Percentiles rank a stretch among this genome's conserved stretches.
Conservation (phyloP, 352 stramenopile genomes). For the Globisporangium spinosum region DNA sequence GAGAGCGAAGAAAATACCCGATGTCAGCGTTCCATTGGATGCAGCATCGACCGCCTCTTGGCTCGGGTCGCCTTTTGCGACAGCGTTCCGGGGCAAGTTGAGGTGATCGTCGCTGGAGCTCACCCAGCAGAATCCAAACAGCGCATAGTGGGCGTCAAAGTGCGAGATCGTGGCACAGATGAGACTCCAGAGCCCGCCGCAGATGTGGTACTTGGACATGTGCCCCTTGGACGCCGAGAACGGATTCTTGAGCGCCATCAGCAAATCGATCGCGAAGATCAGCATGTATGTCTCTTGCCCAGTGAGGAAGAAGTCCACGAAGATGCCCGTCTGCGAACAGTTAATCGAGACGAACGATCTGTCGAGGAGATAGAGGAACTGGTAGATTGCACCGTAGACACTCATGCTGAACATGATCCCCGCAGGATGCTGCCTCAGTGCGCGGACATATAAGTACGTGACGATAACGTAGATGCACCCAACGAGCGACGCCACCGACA, state of each 20-base stretch:
- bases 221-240: constrained; percentile 80
- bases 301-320: constrained; percentile 81
- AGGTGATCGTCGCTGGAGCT: constrained; percentile 50
- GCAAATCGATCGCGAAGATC: constrained; percentile 84
- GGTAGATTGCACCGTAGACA: constrained; percentile 77
- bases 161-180: constrained; percentile 67
- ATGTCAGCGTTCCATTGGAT: constrained; percentile 41
- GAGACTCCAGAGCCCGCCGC: constrained; percentile 64
- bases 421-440: constrained; percentile 72
- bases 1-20: constrained; percentile 74
- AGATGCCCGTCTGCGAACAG: constrained; percentile 58
- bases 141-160: constrained; percentile 68
- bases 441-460: constrained; percentile 62
- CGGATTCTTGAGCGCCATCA: constrained; percentile 80
- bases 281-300: constrained; percentile 87
- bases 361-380: constrained; percentile 74
- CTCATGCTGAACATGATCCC: constrained; percentile 88
- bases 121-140: constrained; percentile 83
- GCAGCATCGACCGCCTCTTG: constrained; percentile 12
- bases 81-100: constrained; percentile 11
- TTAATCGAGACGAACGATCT: constrained; percentile 36
- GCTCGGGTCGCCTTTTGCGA: background rate
- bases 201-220: constrained; percentile 80
- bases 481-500: constrained; percentile 61
- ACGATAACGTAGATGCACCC: constrained; percentile 77